These are phyloP conservation scores for Linum usitatissimum DNA, from an alignment of 345 rosid species.

Conservation along the genomic window DNA sequence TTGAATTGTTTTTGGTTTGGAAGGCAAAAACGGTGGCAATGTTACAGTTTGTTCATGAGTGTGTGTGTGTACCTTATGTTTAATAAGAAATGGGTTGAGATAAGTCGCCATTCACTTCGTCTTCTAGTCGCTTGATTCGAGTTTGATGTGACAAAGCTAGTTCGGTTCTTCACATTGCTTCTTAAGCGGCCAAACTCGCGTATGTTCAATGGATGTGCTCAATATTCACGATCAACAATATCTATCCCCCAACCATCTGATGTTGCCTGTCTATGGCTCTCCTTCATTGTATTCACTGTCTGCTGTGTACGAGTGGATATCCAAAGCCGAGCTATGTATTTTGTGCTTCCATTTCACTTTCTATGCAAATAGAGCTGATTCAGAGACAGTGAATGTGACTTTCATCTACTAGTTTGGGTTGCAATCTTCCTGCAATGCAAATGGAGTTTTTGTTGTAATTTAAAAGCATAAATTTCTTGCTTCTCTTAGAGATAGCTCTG, in stretches of 20 bases:
- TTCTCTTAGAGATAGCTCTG: neutral
- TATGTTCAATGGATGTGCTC: neutral
- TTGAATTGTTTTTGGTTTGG: conserved; percentile 13
- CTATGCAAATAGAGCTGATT: too few species aligned
- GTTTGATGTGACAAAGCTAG: neutral
- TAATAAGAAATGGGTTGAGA: conserved; percentile 26
- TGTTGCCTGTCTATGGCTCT: neutral
- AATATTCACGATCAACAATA: neutral
- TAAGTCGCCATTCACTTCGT: too few species aligned
- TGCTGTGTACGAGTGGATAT: too few species aligned
- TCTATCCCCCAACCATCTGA: neutral
- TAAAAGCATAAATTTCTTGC: neutral
- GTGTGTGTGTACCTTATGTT: conserved; percentile 29
- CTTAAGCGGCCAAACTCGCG: neutral
- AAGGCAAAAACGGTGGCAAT: neutral
- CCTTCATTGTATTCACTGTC: neutral
- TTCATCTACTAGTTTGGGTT: neutral
- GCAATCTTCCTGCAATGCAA: neutral
- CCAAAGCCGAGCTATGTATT: too few species aligned
- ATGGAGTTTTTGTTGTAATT: neutral
- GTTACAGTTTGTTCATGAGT: neutral
- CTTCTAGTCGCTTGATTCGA: too few species aligned
- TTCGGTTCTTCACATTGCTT: neutral
- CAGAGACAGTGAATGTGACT: neutral
- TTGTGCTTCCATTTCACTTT: too few species aligned